Conservation (phyloP, 305 asterid genomes). For the Fraxinus floribunda region DNA sequence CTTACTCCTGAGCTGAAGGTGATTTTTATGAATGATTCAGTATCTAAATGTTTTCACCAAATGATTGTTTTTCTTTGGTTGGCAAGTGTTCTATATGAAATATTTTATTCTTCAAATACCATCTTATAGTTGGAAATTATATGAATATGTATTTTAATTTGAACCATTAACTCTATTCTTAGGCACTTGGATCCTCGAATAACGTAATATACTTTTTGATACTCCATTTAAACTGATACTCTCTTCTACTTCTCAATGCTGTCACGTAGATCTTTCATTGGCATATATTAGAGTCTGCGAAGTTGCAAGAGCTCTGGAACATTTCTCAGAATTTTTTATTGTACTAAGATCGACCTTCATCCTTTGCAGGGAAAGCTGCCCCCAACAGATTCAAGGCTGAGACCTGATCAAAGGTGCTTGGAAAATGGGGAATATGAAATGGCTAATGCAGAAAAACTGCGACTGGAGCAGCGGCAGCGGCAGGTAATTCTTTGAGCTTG, state of each 20-base stretch:
- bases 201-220: background rate
- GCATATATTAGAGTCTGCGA: background rate
- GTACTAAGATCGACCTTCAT: slow-evolving; percentile 3
- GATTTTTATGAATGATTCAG: slow-evolving; percentile 16
- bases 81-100: background rate
- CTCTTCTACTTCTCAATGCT: background rate
- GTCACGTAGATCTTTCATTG: background rate
- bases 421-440: slow-evolving; percentile 86
- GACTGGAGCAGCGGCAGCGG: slow-evolving; percentile 91
- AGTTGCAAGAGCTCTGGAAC: background rate
- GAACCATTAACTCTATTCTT: background rate
- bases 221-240: background rate
- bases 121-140: background rate
- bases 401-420: slow-evolving; percentile 96
- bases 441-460: slow-evolving; percentile 81
- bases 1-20: slow-evolving; percentile 74
- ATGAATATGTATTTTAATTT: background rate
- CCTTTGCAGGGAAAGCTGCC: slow-evolving; percentile 79
- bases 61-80: background rate
- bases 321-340: background rate
- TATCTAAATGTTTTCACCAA: background rate
- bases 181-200: background rate
- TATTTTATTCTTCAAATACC: background rate
- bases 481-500: slow-evolving; percentile 48
- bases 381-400: slow-evolving; percentile 92